These are phyloP conservation scores for Mycena galopus DNA, from an alignment of 768 basidiomycete species.

Conservation along the genomic window DNA sequence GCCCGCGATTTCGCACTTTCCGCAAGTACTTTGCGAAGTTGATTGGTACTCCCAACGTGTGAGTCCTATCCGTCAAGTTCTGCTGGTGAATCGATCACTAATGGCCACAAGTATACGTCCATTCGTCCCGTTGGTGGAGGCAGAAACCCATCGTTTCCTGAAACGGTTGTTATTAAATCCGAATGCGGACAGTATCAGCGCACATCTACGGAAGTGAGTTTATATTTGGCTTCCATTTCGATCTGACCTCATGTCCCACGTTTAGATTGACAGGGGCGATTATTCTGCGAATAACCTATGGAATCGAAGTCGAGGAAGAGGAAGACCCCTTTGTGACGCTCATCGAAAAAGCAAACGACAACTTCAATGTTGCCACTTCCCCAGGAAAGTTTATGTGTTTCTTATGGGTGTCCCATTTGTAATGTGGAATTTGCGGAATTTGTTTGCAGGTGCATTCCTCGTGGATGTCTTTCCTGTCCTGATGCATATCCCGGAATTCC, in stretches of 20 bases:
- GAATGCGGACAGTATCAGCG: conserved; percentile 41
- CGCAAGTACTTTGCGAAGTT: conserved; percentile 59
- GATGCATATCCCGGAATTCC: conserved; percentile 65
- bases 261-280: conserved; percentile 64
- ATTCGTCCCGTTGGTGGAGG: conserved; percentile 50
- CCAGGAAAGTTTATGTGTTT: conserved; percentile 56
- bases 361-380: conserved; percentile 63
- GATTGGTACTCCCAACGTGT: conserved; percentile 51
- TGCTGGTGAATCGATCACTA: background rate
- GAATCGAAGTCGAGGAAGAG: conserved; percentile 66
- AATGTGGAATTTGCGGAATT: background rate
- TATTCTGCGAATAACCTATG: conserved; percentile 68
- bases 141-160: conserved; percentile 53
- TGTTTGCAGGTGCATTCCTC: conserved; percentile 47
- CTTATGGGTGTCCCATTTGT: background rate
- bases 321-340: conserved; percentile 65
- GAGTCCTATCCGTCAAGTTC: background rate
- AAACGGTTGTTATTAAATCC: conserved; percentile 50
- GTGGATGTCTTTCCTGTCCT: conserved; percentile 60
- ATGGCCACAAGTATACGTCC: conserved; percentile 38
- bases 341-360: conserved; percentile 64
- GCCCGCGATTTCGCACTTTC: conserved; percentile 57
- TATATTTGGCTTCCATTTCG: background rate
- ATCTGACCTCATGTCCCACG: conserved; percentile 7
- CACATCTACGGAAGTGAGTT: conserved; percentile 58